Evolutionary conservation across 495 filamentous ascomycete genomes (phyloP).

Genomic region (Tuber umbilicatum): DNA sequence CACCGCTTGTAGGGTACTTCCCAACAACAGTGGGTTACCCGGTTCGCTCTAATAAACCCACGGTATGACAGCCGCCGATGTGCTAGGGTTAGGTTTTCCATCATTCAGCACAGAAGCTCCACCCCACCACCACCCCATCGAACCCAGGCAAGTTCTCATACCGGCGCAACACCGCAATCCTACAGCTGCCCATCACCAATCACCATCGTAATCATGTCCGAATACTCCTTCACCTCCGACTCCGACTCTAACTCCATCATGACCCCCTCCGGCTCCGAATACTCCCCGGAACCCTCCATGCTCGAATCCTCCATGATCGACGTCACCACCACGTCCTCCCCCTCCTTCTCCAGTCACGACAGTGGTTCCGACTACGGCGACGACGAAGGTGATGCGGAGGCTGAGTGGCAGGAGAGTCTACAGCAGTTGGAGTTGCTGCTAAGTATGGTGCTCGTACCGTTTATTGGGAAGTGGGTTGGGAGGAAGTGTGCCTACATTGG

Average conservation of each 20-base stretch:
- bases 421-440: constrained; percentile 87
- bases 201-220: constrained; percentile 19
- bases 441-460: constrained; percentile 89
- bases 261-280: constrained; percentile 18
- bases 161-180: neutral
- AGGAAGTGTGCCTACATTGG: constrained; percentile 94
- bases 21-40: neutral
- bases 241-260: constrained; percentile 19
- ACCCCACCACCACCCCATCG: neutral
- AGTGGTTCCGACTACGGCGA: constrained; percentile 20
- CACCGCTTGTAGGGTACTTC: neutral
- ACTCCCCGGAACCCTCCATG: constrained; percentile 25
- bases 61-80: neutral
- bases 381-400: constrained; percentile 62
- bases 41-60: neutral
- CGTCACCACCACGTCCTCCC: constrained; percentile 30
- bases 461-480: constrained; percentile 86
- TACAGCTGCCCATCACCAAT: neutral
- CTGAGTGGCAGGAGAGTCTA: constrained; percentile 85
- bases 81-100: neutral
- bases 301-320: constrained; percentile 30
- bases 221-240: constrained; percentile 27
- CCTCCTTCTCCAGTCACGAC: constrained; percentile 20
- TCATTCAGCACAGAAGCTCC: neutral
- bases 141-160: neutral